Percentiles rank a stretch among this genome's conserved stretches.
Evolutionary conservation across 2,329 filamentous ascomycete species (phyloP).

Genomic region (Pseudogymnoascus sp.): DNA sequence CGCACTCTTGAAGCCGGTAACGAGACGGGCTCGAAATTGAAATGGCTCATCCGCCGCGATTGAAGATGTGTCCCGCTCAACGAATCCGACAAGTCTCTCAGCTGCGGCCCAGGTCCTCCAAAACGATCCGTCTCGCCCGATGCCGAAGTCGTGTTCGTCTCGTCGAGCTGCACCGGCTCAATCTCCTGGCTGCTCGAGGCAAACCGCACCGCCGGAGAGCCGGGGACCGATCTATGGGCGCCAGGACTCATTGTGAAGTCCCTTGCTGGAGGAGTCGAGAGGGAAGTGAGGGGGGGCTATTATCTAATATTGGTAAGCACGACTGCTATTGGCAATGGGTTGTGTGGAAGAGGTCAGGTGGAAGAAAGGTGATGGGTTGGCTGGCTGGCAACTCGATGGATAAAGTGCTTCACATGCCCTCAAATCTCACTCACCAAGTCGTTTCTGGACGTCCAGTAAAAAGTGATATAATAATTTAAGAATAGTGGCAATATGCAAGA

Average conservation of each 20-base stretch:
- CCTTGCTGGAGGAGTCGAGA: neutral
- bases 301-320: neutral
- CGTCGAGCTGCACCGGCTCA: slow-evolving; percentile 35
- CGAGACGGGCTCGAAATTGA: slow-evolving; percentile 84
- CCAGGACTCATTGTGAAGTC: neutral
- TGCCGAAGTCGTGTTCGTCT: slow-evolving; percentile 20
- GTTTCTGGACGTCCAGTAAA: neutral
- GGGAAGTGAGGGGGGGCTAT: neutral
- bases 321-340: neutral
- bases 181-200: slow-evolving; percentile 65
- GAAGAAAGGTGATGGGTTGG: neutral
- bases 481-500: neutral
- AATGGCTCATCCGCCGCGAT: slow-evolving; percentile 74
- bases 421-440: neutral
- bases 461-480: neutral
- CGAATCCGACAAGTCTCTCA: slow-evolving; percentile 51
- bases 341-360: neutral
- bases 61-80: slow-evolving; percentile 70
- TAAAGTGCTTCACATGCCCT: neutral
- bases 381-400: neutral
- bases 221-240: slow-evolving; percentile 16
- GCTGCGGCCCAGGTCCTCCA: slow-evolving; percentile 17
- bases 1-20: slow-evolving; percentile 75
- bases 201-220: slow-evolving; percentile 56
- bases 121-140: slow-evolving; percentile 22